These are phyloP conservation scores for Phaeomoniella chlamydospora DNA, from an alignment of 2,329 filamentous ascomycete genomes.

Conservation along the genomic window DNA sequence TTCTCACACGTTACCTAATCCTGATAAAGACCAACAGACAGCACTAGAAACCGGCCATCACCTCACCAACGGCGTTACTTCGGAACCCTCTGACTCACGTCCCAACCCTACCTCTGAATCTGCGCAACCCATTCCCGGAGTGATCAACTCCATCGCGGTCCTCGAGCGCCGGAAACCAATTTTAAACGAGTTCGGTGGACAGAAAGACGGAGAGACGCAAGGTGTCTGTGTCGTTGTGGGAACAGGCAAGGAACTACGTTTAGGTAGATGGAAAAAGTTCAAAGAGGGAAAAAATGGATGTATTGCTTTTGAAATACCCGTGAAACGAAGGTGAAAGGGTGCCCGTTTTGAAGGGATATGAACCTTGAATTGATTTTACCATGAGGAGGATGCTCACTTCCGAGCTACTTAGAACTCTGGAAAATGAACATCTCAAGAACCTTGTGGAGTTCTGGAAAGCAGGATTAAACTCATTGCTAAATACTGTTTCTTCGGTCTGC, in stretches of 20 bases:
- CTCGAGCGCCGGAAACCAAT: constrained; percentile 73
- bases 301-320: constrained; percentile 72
- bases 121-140: constrained; percentile 30
- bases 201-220: constrained; percentile 26
- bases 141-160: constrained; percentile 78
- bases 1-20: background rate
- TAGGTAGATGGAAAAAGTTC: constrained; percentile 62
- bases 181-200: constrained; percentile 26
- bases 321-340: constrained; percentile 7
- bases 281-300: constrained; percentile 60
- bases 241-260: constrained; percentile 69
- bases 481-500: no score
- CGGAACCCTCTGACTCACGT: background rate
- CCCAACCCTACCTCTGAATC: background rate
- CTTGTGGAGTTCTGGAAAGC: no score
- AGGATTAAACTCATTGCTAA: no score
- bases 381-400: no score
- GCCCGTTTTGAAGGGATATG: background rate
- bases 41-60: background rate
- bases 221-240: constrained; percentile 77
- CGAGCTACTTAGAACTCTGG: no score
- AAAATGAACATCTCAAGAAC: no score
- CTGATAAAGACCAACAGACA: background rate
- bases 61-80: background rate
- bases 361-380: no score